A percentile compares a stretch with the other conserved stretches of the same genome.
Conservation (phyloP, 139 green algal genomes). For the Volvox africanus region DNA sequence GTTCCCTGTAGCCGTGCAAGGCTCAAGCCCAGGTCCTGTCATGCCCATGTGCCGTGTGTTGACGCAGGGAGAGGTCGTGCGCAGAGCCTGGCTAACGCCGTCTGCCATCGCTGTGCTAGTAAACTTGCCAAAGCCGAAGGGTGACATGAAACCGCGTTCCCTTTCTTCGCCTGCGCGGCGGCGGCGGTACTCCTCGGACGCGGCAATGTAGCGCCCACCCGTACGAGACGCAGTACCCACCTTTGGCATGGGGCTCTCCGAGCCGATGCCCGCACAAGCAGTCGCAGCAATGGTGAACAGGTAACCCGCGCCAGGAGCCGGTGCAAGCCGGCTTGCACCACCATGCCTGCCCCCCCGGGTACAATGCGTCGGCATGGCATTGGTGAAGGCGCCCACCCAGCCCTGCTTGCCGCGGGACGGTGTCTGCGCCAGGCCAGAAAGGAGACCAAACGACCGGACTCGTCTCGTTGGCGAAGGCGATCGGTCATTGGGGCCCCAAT, state of each 20-base stretch:
- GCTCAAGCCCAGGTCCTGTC: background rate
- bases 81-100: background rate
- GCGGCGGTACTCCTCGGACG: background rate
- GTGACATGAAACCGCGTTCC: background rate
- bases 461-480: background rate
- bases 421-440: background rate
- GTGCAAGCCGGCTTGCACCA: background rate
- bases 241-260: conserved; percentile 28
- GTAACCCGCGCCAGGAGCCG: background rate
- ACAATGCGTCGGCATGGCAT: background rate
- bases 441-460: background rate
- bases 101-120: background rate
- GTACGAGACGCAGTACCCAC: conserved; percentile 29
- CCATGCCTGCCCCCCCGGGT: background rate
- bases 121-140: conserved; percentile 33
- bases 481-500: background rate
- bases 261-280: background rate
- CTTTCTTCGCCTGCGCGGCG: background rate
- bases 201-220: background rate
- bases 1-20: background rate
- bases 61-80: background rate
- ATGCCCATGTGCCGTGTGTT: no score
- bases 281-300: background rate
- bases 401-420: background rate
- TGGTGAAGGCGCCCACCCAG: background rate